These are phyloP conservation scores for Aspergillus jensenii DNA, from an alignment of 2,329 filamentous ascomycete genomes.

Conservation along the genomic window DNA sequence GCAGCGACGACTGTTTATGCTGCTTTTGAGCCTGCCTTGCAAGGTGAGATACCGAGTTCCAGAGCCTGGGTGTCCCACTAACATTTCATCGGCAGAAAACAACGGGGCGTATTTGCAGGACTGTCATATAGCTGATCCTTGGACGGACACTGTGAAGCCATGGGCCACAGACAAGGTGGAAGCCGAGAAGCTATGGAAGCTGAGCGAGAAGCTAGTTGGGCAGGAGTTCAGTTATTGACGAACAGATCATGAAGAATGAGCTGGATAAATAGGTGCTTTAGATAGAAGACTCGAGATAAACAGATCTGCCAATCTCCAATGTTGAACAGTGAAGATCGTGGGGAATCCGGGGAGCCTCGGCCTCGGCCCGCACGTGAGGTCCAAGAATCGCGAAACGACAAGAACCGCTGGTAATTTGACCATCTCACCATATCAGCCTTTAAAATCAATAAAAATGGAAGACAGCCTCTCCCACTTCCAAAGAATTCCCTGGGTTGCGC, in stretches of 20 bases:
- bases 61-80: slow-evolving; percentile 1
- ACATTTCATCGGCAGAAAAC: slow-evolving; percentile 6
- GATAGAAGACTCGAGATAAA: background rate
- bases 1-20: slow-evolving; percentile 34
- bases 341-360: too few relatives aligned
- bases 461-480: slow-evolving; percentile 8
- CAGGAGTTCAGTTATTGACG: slow-evolving; percentile 33
- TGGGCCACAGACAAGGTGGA: slow-evolving; percentile 26
- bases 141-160: slow-evolving; percentile 30
- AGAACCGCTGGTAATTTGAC: background rate
- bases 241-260: background rate
- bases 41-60: slow-evolving; percentile 13
- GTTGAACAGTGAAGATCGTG: background rate
- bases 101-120: slow-evolving; percentile 44
- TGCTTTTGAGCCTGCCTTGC: slow-evolving; percentile 29
- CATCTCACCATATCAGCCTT: background rate
- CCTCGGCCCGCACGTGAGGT: background rate
- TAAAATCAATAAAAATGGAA: background rate
- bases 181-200: slow-evolving; percentile 47
- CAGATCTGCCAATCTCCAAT: background rate
- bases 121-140: slow-evolving; percentile 41
- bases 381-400: background rate
- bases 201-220: slow-evolving; percentile 47
- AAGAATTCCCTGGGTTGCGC: slow-evolving; percentile 11
- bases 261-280: background rate